These are phyloP conservation scores for Apiospora phragmitis DNA, from an alignment of 2,329 filamentous ascomycete species.

Conservation along the genomic window DNA sequence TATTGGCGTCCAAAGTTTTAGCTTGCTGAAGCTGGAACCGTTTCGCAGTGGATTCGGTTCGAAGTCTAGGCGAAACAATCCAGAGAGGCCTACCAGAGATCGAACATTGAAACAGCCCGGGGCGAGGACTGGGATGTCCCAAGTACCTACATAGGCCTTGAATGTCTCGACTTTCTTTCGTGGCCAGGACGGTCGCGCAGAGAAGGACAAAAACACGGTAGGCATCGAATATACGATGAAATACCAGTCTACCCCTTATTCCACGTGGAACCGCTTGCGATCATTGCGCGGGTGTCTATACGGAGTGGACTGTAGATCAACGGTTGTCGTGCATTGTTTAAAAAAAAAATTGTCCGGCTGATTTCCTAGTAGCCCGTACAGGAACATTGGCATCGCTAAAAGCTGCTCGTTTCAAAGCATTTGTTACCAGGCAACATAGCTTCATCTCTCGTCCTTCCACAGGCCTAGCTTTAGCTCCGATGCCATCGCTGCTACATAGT, in stretches of 20 bases:
- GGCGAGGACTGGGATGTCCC: neutral
- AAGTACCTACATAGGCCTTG: neutral
- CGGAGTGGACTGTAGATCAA: neutral
- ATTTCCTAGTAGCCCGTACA: neutral
- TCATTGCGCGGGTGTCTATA: neutral
- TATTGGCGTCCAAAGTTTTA: neutral
- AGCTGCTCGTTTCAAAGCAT: neutral
- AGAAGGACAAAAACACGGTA: neutral
- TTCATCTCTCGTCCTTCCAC: neutral
- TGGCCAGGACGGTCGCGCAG: neutral
- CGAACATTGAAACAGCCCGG: constrained; percentile 1
- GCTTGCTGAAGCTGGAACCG: neutral
- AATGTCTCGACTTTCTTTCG: neutral
- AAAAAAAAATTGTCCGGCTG: neutral
- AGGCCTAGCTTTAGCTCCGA: neutral
- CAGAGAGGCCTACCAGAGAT: neutral
- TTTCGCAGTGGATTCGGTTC: neutral
- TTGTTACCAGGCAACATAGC: neutral
- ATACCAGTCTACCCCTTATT: neutral
- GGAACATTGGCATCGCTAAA: neutral
- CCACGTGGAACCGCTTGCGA: neutral
- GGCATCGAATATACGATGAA: neutral
- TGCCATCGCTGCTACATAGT: neutral
- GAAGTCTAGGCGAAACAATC: constrained; percentile 8
- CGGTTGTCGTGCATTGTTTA: neutral